These are phyloP conservation scores for Kwoniella pini DNA, from an alignment of 768 basidiomycete species.

Conservation along the genomic window DNA sequence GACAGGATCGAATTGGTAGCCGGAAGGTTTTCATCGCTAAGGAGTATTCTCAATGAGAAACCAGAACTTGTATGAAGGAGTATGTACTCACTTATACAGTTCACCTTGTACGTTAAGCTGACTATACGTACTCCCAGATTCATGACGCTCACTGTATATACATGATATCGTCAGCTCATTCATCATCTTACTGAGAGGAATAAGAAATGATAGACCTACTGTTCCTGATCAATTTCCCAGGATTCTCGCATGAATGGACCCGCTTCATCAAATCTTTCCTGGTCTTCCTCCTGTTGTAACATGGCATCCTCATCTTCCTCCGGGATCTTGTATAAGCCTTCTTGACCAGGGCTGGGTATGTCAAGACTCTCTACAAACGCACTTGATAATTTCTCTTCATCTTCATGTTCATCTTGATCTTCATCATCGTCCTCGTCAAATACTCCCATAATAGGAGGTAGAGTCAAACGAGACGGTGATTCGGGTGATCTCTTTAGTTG, in stretches of 20 bases:
- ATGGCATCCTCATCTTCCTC: constrained; percentile 1
- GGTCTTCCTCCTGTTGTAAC: background rate
- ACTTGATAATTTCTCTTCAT: background rate
- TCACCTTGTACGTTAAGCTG: no score
- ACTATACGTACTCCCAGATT: no score
- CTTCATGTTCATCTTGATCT: background rate
- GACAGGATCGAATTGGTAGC: no score
- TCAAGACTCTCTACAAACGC: constrained; percentile 2
- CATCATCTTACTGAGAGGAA: background rate
- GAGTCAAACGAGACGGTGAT: constrained; percentile 12
- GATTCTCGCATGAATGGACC: background rate
- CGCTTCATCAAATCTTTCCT: background rate
- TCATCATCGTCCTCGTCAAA: constrained; percentile 4
- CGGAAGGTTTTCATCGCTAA: no score
- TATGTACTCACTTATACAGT: no score
- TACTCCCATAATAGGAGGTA: constrained; percentile 20
- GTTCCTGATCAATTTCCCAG: constrained; percentile 11
- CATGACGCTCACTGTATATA: no score
- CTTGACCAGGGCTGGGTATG: background rate
- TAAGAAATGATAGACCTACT: background rate
- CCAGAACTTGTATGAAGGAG: no score
- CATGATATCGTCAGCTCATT: background rate
- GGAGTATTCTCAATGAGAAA: no score
- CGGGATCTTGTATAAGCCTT: constrained; percentile 3
- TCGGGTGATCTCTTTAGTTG: constrained; percentile 20